These are phyloP conservation scores for Debaryomyces subglobosus DNA, from an alignment of 1,139 yeast species.

Conservation along the genomic window DNA sequence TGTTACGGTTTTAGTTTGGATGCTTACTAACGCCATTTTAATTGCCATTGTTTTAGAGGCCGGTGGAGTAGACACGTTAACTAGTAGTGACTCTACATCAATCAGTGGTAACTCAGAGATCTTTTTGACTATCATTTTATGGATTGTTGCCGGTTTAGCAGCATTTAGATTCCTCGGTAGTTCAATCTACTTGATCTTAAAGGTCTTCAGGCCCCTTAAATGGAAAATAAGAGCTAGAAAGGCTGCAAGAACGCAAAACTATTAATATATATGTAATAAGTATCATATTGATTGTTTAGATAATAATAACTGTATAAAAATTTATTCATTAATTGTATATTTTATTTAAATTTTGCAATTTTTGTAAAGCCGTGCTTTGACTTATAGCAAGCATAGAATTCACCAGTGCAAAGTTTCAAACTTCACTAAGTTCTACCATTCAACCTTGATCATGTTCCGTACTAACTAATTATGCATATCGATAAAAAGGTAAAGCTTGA, in stretches of 20 bases:
- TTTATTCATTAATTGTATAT: not conserved
- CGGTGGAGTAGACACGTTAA: conserved; percentile 41
- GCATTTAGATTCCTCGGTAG: conserved; percentile 46
- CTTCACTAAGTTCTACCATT: too few relatives aligned
- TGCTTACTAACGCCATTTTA: conserved; percentile 47
- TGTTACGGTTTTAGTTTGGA: conserved; percentile 50
- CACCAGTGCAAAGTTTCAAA: too few relatives aligned
- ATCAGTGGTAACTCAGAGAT: conserved; percentile 41
- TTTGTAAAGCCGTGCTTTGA: not conserved
- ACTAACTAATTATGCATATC: too few relatives aligned
- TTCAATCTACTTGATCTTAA: conserved; percentile 38
- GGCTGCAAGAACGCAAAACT: not conserved
- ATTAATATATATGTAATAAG: not conserved
- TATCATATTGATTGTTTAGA: not conserved
- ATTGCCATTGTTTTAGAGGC: conserved; percentile 46
- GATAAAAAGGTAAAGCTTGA: not conserved
- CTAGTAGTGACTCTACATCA: conserved; percentile 22
- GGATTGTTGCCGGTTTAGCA: conserved; percentile 55
- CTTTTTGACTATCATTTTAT: conserved; percentile 49
- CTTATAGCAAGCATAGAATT: not conserved
- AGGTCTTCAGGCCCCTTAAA: conserved; percentile 43
- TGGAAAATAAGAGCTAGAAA: conserved; percentile 36
- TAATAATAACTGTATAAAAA: not conserved
- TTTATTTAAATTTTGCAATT: not conserved
- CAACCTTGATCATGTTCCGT: too few relatives aligned